Conservation (phyloP, 2,329 filamentous ascomycete genomes). For the Ophiostoma sp. region DNA sequence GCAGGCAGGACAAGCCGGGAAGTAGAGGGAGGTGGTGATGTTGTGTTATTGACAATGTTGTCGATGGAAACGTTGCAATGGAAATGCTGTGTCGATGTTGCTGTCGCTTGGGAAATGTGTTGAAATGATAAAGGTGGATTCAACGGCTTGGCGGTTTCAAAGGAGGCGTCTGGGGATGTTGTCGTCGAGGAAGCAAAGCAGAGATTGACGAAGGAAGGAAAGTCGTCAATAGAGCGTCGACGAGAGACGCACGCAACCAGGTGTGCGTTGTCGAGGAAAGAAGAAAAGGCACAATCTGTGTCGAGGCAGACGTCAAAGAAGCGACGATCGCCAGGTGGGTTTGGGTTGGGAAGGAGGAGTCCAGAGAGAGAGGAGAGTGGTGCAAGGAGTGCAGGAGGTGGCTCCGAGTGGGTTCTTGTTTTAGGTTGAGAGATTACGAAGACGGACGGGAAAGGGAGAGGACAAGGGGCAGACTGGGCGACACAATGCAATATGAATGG, state of each 20-base stretch:
- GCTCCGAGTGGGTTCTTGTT: neutral
- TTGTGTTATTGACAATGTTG: neutral
- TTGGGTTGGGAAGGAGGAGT: neutral
- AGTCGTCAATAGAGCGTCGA: neutral
- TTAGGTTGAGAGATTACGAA: slow-evolving; percentile 15
- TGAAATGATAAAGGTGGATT: neutral
- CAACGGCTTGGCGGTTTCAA: slow-evolving; percentile 9
- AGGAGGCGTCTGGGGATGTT: no score
- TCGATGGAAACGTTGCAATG: neutral
- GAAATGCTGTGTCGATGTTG: neutral
- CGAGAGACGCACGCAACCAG: neutral
- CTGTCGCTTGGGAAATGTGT: slow-evolving; percentile 3
- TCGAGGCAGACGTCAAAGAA: neutral
- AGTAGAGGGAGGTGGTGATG: neutral
- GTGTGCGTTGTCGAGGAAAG: neutral
- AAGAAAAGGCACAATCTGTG: neutral
- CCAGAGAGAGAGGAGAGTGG: neutral
- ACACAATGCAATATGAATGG: neutral
- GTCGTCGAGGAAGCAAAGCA: neutral
- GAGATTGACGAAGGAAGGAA: no score
- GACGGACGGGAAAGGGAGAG: neutral
- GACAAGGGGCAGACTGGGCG: neutral
- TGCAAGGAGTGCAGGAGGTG: neutral
- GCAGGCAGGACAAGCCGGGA: neutral
- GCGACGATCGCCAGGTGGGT: slow-evolving; percentile 10